Evolutionary conservation across 495 filamentous ascomycete species (phyloP), one percentile per base, ranked within the genome.

Genomic region (Penicillium lagena): DNA sequence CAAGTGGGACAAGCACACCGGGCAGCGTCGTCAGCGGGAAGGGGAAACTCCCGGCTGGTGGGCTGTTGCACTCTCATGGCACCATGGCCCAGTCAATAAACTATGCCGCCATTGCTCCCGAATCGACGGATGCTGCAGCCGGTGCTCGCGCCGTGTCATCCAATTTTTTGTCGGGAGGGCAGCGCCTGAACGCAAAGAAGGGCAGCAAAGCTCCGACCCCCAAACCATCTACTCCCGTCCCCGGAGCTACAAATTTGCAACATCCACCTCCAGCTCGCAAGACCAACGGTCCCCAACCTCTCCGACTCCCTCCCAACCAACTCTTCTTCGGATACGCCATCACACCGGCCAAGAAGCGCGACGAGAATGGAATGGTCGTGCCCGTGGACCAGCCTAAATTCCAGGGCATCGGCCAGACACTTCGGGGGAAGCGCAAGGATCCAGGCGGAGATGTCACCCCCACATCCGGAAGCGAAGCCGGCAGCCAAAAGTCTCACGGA

Each of bases 21-120:
- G 79, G 87, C 1, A 89, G 85, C 43, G 78, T 78, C 34, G 62
- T 72, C 28, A 70, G 68, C 29, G 68, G 70, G n/a, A 22, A 22
- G 14, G 56, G 62, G 7, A 80, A 75, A n/a, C 50, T 85, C 7
- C 82, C 83, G 6, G 65, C 75, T 7, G 87, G 87, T 12, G 89
- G 88, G 8, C 61, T 85, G 32, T 58, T 95, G 46, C 86, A 94
- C 56, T 78, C 72, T 35, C 85, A 93, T 47, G 93, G 93, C 7
- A 89, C 84, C 28, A 98, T 98, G 93, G 90, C 94, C 2, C 88
- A 95, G 58, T 78, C 89, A 12, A 96, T 98, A 69, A 96, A 96
- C 70, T 98, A 97, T 61, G 79, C 87, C 35, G 79, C 90, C n/a
- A 96, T 98, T 51, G 86, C 88, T 0, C 93, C 93, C 0, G 81